phyloP scores from a whole-genome alignment of 2,329 filamentous ascomycete genomes.

The Domatiomyces globalis region DNA sequence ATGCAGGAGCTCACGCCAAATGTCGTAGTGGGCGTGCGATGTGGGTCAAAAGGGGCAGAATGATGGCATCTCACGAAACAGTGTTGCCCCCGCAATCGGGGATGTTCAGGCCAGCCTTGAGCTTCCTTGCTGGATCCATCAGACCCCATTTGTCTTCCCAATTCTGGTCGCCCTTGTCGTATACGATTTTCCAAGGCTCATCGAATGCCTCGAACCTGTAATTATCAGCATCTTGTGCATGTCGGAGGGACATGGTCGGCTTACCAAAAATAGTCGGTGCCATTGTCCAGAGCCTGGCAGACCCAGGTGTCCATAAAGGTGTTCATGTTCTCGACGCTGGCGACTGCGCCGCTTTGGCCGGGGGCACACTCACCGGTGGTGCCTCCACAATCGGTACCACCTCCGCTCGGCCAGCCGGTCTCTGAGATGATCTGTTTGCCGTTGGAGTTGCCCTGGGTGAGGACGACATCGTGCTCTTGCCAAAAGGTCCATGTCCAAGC shows the following conservation, averaged over 20 bases:
- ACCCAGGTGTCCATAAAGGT: constrained; percentile 76
- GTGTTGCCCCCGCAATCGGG: constrained; percentile 73
- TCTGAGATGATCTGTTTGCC: constrained; percentile 69
- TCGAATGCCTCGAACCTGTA: constrained; percentile 80
- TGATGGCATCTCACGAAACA: constrained; percentile 21
- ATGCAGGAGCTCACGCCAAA: too few relatives aligned
- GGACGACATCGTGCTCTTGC: constrained; percentile 49
- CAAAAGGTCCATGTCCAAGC: constrained; percentile 77
- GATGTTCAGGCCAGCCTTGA: constrained; percentile 74
- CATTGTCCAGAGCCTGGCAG: constrained; percentile 63
- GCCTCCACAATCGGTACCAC: constrained; percentile 62
- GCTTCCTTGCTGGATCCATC: constrained; percentile 67
- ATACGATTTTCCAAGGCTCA: constrained; percentile 81
- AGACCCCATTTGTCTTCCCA: constrained; percentile 97
- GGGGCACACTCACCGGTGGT: constrained; percentile 41
- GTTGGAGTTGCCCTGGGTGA: constrained; percentile 47
- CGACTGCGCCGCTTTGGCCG: constrained; percentile 50
- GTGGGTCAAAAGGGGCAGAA: background rate
- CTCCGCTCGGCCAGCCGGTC: constrained; percentile 76
- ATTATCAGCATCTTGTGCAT: constrained; percentile 9
- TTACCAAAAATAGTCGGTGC: constrained; percentile 86
- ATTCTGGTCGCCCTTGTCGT: constrained; percentile 51
- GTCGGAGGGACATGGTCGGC: constrained; percentile 17
- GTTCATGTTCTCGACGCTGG: constrained; percentile 68
- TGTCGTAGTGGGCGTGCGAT: background rate